Evolutionary conservation across 1,139 yeast genomes (phyloP), one percentile per base, ranked within the genome.

Genomic region (Ogataea hybrid): DNA sequence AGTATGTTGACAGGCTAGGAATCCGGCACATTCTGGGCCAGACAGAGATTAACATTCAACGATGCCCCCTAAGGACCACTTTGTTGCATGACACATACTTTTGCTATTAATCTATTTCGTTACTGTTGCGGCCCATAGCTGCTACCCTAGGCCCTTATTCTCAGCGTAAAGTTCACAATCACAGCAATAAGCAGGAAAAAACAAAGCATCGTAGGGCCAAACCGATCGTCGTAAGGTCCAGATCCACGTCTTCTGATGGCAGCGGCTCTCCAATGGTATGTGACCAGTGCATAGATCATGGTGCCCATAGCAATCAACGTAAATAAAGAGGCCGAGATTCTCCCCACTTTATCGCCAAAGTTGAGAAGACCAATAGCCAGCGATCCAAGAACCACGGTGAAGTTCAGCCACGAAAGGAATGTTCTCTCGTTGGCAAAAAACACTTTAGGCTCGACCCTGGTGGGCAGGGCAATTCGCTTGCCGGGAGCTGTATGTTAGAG

Each of bases 231-330:
- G 63, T 92, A 92, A 23, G 98, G 98, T 37, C 98, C 98, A 10
- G 95, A 78, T 27, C 98, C 98, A 67, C 97, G 83, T 68, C 92
- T 78, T 66, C 99, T 82, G 57, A 92, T 92, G 48, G 98, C 98
- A 62, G 90, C 88, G 3, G 98, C 98, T 72, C 99, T 87, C 98
- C 98, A 94, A 67, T 92, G 99, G 65, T 94, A 92, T 17, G 97
- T 94, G 37, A 88, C 76, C 50, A 92, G 75, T 6, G 99, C 98
- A 61, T 92, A 92, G 7, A 84, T 76, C 99, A 92, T 92, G 27
- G 97, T 92, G 52, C 88, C 87, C 97, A 92, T 90, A 53, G 98
- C 96, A 51, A 84, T 81, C 50, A 92, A 75, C 3, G 98, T 94
- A 73, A 92, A 92, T 48, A 92, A 73, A 3, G 94, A 95, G 39